Evolutionary conservation across 257 asterid genomes (phyloP), one percentile per base, ranked within the genome.

Genomic region (Cruciata laevipes): DNA sequence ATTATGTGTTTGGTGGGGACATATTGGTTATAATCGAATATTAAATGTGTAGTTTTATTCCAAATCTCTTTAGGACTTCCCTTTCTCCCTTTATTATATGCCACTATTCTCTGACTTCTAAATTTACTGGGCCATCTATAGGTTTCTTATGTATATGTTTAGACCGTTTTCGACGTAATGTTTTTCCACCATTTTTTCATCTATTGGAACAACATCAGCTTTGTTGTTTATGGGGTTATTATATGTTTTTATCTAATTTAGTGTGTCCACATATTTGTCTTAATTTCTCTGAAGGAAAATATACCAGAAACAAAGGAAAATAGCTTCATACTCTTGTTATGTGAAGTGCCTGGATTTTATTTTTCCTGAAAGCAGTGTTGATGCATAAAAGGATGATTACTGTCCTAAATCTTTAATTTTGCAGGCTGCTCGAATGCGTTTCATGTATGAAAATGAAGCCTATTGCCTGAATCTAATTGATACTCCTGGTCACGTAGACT

Each of bases 341-440:
- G 32, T 37, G 60, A 18, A 7, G 53, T 63, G 31, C 57, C 58
- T 24, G 30, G 21, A 35, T 71, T 33, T 3, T n/a, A 23, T 62
- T 62, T 63, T 21, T 32, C 31, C 56, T 4, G 40, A 21, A 62
- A 21, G 63, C 25, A 62, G 7, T 27, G 52, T 70, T 1, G 9
- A 11, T 62, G 33, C 52, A 65, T 8, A 1, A 63, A 57, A 13
- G 66, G 7, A 13, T 25, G 40, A 61, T 58, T 64, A 27, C 52
- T 66, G 62, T 67, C 68, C 37, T 52, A 66, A 65, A 10, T 74
- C 75, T 66, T 40, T n/a, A 31, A 67, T 51, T 37, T 61, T 74
- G 74, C 78, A 94, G 99, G 97, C 99, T 76, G 97, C 97, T 57
- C 80, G 97, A 73, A 94, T 94, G 99, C 99, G 99, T 69, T 90